Percentiles rank a stretch among this genome's conserved stretches.
These are phyloP conservation scores for Lentinus brumalis DNA, from an alignment of 768 basidiomycete genomes.

Conservation along the genomic window DNA sequence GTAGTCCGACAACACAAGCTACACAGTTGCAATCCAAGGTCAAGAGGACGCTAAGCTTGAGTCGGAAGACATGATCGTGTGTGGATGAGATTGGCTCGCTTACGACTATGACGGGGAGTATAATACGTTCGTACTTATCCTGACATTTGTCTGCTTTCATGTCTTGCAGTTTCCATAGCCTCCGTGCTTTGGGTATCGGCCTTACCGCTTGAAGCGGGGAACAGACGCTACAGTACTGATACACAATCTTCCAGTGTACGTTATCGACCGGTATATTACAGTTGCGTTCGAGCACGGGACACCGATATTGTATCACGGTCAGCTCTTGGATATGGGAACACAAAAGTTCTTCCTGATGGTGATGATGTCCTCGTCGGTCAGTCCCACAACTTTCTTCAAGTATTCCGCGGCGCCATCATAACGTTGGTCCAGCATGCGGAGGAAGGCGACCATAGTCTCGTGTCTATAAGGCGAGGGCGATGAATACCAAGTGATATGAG, in stretches of 20 bases:
- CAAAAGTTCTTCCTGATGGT: slow-evolving; percentile 59
- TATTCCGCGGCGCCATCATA: slow-evolving; percentile 75
- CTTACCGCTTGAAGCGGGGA: slow-evolving; percentile 2
- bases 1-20: slow-evolving; percentile 26
- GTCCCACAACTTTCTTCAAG: slow-evolving; percentile 51
- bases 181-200: not conserved
- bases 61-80: slow-evolving; percentile 32
- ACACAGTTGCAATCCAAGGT: slow-evolving; percentile 33
- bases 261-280: slow-evolving; percentile 6
- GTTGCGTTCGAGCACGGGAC: not conserved
- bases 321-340: slow-evolving; percentile 12
- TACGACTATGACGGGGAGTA: not conserved
- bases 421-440: slow-evolving; percentile 57
- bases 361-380: slow-evolving; percentile 64
- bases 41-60: slow-evolving; percentile 45
- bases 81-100: not conserved
- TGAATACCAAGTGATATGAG: not conserved
- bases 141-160: not conserved
- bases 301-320: not conserved
- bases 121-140: not conserved
- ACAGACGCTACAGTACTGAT: slow-evolving; percentile 8
- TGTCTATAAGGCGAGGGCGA: slow-evolving; percentile 42
- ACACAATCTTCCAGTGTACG: slow-evolving; percentile 9
- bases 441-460: slow-evolving; percentile 77
- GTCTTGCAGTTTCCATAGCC: too few relatives aligned